Percentiles rank a stretch among this genome's conserved stretches.
Evolutionary conservation across 257 asterid genomes (phyloP).

Genomic region (Ajuga chamaepitys): DNA sequence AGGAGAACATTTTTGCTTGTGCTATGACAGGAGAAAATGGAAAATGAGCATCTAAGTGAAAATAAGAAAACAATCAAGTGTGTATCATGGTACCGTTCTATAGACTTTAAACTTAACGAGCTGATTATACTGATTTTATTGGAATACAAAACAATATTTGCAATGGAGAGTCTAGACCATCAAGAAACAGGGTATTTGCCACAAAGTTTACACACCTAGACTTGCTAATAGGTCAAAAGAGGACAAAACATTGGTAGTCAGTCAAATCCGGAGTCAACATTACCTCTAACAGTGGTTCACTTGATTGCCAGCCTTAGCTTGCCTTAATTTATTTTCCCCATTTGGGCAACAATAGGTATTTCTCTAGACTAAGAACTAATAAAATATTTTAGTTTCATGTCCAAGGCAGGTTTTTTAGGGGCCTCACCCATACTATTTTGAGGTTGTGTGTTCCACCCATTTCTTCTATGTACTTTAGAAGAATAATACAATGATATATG

Average conservation of each 20-base stretch:
- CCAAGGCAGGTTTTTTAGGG: background rate
- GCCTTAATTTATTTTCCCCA: too few relatives aligned
- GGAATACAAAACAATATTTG: too few relatives aligned
- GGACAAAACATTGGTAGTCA: background rate
- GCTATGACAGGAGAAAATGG: background rate
- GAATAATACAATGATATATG: background rate
- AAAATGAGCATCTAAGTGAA: background rate
- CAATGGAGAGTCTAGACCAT: too few relatives aligned
- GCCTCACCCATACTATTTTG: background rate
- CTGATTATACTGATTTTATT: background rate
- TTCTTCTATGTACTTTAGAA: background rate
- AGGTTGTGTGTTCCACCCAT: background rate
- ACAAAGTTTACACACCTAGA: background rate
- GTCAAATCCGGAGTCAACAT: background rate
- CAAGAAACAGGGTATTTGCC: background rate
- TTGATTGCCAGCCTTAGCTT: background rate
- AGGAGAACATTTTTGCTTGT: background rate
- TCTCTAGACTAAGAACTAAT: background rate
- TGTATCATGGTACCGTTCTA: background rate
- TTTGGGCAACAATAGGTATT: background rate
- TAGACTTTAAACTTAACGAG: background rate
- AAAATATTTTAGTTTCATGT: background rate
- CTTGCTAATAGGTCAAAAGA: background rate
- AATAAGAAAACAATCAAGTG: background rate
- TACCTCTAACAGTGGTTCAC: background rate